phyloP scores from a whole-genome alignment of 2,329 filamentous ascomycete species.

The Cladosporium velox region DNA sequence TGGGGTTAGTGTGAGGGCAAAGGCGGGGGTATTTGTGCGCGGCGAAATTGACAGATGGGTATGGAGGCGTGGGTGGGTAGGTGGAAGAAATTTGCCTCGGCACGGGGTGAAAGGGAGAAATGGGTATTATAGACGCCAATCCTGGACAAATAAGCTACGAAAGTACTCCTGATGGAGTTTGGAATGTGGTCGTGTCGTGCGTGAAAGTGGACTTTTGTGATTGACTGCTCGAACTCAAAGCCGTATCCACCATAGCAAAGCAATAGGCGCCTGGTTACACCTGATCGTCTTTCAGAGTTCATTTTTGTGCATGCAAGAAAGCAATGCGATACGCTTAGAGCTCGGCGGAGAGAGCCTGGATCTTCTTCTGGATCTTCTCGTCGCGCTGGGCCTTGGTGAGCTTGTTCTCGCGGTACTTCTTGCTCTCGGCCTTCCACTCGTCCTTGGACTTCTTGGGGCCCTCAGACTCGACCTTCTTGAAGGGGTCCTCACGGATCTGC shows the following conservation, averaged over 20 bases:
- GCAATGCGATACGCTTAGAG: slow-evolving; percentile 21
- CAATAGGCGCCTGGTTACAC: slow-evolving; percentile 15
- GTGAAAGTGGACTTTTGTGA: slow-evolving; percentile 21
- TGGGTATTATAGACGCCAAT: slow-evolving; percentile 18
- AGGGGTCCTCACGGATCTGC: slow-evolving; percentile 95
- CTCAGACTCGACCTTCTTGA: slow-evolving; percentile 80
- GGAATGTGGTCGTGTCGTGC: slow-evolving; percentile 18
- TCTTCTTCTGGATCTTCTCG: slow-evolving; percentile 84
- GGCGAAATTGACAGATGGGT: slow-evolving; percentile 7
- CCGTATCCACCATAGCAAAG: slow-evolving; percentile 20
- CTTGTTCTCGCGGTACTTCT: slow-evolving; percentile 82
- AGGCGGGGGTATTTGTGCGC: slow-evolving; percentile 1
- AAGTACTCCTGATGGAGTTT: slow-evolving; percentile 12
- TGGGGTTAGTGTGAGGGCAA: not conserved
- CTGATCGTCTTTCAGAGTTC: slow-evolving; percentile 19
- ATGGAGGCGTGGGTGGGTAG: not conserved
- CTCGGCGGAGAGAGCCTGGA: slow-evolving; percentile 69
- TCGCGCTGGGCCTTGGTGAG: slow-evolving; percentile 81
- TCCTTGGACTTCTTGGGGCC: slow-evolving; percentile 94
- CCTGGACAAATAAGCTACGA: slow-evolving; percentile 17
- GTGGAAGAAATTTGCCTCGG: not conserved
- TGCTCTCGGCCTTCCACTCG: slow-evolving; percentile 70
- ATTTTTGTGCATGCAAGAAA: slow-evolving; percentile 10
- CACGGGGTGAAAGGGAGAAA: slow-evolving; percentile 9
- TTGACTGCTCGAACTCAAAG: slow-evolving; percentile 22